A percentile compares a stretch with the other conserved stretches of the same genome.
These are phyloP conservation scores for Penicillium paxilli DNA, from an alignment of 495 filamentous ascomycete species.

Conservation along the genomic window DNA sequence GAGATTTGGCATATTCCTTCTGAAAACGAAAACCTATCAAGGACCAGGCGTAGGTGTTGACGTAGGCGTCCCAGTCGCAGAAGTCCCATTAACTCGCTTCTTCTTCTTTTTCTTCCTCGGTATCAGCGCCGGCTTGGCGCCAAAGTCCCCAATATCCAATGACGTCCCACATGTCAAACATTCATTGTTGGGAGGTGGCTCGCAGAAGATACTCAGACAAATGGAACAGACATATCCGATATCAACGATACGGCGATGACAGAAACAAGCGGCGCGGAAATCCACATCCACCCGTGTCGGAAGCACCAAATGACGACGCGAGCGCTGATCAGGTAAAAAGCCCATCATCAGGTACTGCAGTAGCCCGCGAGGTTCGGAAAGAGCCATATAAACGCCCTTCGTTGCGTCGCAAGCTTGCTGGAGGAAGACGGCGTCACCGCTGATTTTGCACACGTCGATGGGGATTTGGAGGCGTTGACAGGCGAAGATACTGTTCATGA, in stretches of 20 bases:
- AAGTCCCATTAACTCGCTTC: conserved; percentile 49
- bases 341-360: conserved; percentile 94
- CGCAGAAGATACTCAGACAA: conserved; percentile 83
- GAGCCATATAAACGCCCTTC: conserved; percentile 78
- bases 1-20: background rate
- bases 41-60: conserved; percentile 44
- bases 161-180: conserved; percentile 92
- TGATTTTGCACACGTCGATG: conserved; percentile 85
- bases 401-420: conserved; percentile 94
- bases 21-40: conserved; percentile 14
- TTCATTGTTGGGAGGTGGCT: conserved; percentile 61
- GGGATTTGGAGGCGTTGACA: conserved; percentile 80
- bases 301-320: conserved; percentile 63
- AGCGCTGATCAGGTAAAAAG: conserved; percentile 76
- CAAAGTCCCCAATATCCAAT: conserved; percentile 73
- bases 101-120: conserved; percentile 76
- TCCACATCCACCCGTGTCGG: conserved; percentile 88
- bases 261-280: conserved; percentile 96
- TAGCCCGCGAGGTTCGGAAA: conserved; percentile 64
- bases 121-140: conserved; percentile 72
- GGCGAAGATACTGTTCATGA: conserved; percentile 98
- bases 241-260: conserved; percentile 87
- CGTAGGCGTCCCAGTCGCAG: conserved; percentile 41
- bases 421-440: conserved; percentile 85
- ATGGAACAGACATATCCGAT: conserved; percentile 94